Base-by-base conservation (phyloP, 1,284 basidiomycete genomes). In the Pseudozyma hubeiensis region DNA sequence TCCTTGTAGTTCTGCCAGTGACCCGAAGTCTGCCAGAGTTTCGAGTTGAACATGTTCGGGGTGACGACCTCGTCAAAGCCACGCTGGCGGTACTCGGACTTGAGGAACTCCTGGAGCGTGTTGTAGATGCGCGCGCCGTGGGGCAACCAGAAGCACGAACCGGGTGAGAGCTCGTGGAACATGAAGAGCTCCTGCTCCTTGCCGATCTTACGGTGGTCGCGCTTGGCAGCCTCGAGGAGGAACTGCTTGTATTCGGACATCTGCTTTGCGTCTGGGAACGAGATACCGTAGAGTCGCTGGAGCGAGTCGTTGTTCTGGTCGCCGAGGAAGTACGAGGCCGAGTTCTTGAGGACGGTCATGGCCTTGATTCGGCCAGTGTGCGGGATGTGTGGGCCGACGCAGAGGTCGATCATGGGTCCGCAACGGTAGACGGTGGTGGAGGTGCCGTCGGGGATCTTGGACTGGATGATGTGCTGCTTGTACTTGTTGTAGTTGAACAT, bases 401-500 rank as follows among this genome's bases (percentile, higher is more conserved):
- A 99, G 48, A 99, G 88, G 87, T 99, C 97, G 65, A 99, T 91
- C 91, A 99, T 94, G 46, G 97, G 95, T 33, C 97, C 97, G 85
- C 97, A 99, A 58, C 95, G 93, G 87, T 99, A 99, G 33, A 99
- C 94, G 14, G 97, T 99, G 54, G 97, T 97, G 55, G 92, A 94
- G 16, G 93, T 93, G 72, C 96, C 96, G 85, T 99, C 96, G 8
- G 94, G 92, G 60, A 99, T 92, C 87, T 99, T 98, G 77, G 90
- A 90, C 84, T 96, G 90, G 83, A 99, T 99, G 84, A 99, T 90
- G 85, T 98, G 91, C 82, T 91, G 90, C 88, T 99, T 99, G 88
- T 97, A 99, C 86, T 95, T 97, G 88, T 99, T 99, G 87, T 99
- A 99, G 93, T 88, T 88, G 87, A 99, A 99, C 96, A 99, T 98